phyloP scores from a whole-genome alignment of 2,329 filamentous ascomycete genomes.

The Byssochlamys sp. region DNA sequence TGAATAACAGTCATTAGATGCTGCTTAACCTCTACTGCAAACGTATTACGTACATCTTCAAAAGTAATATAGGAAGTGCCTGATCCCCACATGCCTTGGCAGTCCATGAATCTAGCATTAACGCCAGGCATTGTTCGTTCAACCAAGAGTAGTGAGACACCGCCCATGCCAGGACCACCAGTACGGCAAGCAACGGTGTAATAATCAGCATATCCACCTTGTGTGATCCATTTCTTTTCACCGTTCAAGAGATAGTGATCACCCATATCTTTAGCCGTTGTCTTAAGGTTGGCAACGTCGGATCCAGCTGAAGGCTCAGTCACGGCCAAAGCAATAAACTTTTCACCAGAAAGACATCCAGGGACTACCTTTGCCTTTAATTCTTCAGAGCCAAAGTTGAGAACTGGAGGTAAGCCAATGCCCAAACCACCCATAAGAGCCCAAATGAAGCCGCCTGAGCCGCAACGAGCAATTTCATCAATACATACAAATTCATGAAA shows the following conservation, averaged over 20 bases:
- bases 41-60: too few relatives aligned
- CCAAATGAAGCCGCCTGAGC: conserved; percentile 23
- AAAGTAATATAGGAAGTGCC: too few relatives aligned
- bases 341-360: conserved; percentile 68
- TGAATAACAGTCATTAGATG: too few relatives aligned
- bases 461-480: conserved; percentile 58
- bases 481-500: conserved; percentile 70
- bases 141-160: too few relatives aligned
- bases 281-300: conserved; percentile 70
- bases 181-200: conserved; percentile 74
- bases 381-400: conserved; percentile 59
- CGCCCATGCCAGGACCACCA: too few relatives aligned
- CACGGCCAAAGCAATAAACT: conserved; percentile 81
- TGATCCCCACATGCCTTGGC: too few relatives aligned
- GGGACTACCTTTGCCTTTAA: conserved; percentile 59
- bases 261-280: conserved; percentile 68
- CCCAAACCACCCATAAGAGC: conserved; percentile 84
- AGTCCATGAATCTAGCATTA: too few relatives aligned
- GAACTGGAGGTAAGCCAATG: conserved; percentile 68
- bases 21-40: too few relatives aligned
- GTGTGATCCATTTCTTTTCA: conserved; percentile 69
- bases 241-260: conserved; percentile 55
- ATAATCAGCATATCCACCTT: conserved; percentile 71
- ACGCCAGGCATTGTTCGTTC: too few relatives aligned
- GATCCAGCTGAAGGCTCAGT: conserved; percentile 80